Evolutionary conservation across 1,284 basidiomycete species (phyloP).

Genomic region (Trametes versicolor): DNA sequence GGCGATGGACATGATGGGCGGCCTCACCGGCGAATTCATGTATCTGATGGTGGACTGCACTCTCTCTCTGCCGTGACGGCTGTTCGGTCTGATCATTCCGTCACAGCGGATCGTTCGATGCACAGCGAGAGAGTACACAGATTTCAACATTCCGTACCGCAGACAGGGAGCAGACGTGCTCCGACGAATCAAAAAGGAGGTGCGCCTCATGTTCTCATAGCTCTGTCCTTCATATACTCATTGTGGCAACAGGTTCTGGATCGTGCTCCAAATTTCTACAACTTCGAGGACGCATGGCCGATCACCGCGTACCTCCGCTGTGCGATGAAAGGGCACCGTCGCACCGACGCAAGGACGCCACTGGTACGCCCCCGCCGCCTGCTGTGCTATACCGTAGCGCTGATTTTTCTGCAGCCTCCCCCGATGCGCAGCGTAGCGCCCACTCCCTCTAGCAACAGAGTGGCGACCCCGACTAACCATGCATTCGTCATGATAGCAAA

Average conservation of each 20-base stretch:
- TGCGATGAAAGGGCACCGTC: slow-evolving; percentile 3
- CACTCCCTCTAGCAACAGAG: neutral
- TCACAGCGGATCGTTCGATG: slow-evolving; percentile 1
- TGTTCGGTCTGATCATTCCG: neutral
- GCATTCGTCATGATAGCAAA: neutral
- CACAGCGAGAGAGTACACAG: neutral
- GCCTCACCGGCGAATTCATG: neutral
- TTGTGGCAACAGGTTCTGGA: neutral
- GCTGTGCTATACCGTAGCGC: neutral
- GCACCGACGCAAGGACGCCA: neutral
- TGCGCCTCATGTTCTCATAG: neutral
- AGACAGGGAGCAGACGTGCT: neutral
- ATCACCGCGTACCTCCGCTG: slow-evolving; percentile 9
- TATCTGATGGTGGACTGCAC: slow-evolving; percentile 15
- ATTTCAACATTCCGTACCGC: neutral
- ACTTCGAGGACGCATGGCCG: slow-evolving; percentile 18
- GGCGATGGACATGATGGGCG: slow-evolving; percentile 4
- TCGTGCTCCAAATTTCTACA: neutral
- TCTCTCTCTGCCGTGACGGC: no score
- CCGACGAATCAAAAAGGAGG: slow-evolving; percentile 1
- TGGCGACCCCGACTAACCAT: neutral
- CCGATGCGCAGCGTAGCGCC: neutral
- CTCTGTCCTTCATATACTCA: neutral
- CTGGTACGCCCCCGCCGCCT: neutral
- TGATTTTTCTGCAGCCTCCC: neutral